Conservation (phyloP, 2,329 filamentous ascomycete genomes). For the Penicillium sp. region DNA sequence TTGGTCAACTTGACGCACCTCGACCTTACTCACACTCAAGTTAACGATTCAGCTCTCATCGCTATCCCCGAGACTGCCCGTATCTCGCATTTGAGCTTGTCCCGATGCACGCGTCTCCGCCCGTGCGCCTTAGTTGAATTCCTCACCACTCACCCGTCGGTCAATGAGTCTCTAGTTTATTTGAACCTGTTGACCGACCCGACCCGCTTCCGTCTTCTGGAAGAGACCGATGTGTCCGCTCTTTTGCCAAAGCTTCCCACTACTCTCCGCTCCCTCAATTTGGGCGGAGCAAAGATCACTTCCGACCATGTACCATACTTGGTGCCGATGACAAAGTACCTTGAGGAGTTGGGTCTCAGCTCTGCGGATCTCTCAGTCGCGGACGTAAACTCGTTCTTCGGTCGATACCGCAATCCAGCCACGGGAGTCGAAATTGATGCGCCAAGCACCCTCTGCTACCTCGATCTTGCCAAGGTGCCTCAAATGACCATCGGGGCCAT, state of each 20-base stretch:
- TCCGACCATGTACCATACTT: constrained; percentile 63
- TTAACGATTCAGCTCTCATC: constrained; percentile 68
- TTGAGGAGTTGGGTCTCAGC: constrained; percentile 74
- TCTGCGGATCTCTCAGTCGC: constrained; percentile 61
- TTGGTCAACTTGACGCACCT: constrained; percentile 69
- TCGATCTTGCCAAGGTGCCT: constrained; percentile 72
- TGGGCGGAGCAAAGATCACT: constrained; percentile 72
- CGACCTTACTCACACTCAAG: constrained; percentile 73
- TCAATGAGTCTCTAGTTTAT: constrained; percentile 62
- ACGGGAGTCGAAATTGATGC: constrained; percentile 13
- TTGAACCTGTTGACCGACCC: constrained; percentile 72
- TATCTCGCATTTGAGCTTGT: constrained; percentile 74
- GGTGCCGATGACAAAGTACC: constrained; percentile 63
- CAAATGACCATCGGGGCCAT: constrained; percentile 56
- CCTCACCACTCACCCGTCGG: constrained; percentile 67
- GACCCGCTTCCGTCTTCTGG: constrained; percentile 68
- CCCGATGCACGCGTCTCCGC: constrained; percentile 69
- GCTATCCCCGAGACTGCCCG: constrained; percentile 69
- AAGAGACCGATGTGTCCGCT: constrained; percentile 61
- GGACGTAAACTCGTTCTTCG: constrained; percentile 65
- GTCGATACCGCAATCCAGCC: constrained; percentile 32
- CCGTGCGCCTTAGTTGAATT: constrained; percentile 68
- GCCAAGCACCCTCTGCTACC: constrained; percentile 60
- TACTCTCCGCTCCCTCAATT: constrained; percentile 69
- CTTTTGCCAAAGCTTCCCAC: constrained; percentile 65